These are phyloP conservation scores for Metarhizium album DNA, from an alignment of 2,329 filamentous ascomycete genomes.

Conservation along the genomic window DNA sequence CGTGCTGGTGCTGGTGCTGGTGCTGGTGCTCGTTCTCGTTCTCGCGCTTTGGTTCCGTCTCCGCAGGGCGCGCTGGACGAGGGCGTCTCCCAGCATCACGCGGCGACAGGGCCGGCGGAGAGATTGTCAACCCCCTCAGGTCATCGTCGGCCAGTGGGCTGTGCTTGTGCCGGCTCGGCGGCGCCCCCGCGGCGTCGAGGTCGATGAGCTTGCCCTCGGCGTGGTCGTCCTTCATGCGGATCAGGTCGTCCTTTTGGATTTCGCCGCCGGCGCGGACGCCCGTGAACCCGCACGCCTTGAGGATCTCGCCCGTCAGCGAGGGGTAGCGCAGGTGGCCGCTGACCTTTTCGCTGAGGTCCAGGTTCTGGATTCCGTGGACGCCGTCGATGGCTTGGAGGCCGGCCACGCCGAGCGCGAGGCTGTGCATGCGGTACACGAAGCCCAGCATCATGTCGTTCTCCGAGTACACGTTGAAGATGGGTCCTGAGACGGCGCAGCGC, in stretches of 20 bases:
- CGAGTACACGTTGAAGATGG: conserved; percentile 80
- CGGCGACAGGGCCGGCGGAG: conserved; percentile 14
- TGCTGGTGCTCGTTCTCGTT: too few species aligned
- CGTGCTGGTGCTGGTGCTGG: too few species aligned
- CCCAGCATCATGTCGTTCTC: conserved; percentile 80
- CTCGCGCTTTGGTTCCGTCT: not conserved
- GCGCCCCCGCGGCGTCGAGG: conserved; percentile 12
- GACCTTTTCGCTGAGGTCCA: conserved; percentile 42
- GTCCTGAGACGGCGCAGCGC: conserved; percentile 66
- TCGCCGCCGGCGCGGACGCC: conserved; percentile 31
- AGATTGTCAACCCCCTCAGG: conserved; percentile 18
- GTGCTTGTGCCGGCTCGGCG: not conserved
- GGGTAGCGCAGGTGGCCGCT: conserved; percentile 44
- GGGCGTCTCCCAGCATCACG: not conserved
- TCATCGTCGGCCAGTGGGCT: conserved; percentile 14
- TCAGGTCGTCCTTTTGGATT: conserved; percentile 42
- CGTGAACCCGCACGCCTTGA: conserved; percentile 40
- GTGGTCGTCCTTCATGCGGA: conserved; percentile 31
- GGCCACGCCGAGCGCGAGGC: conserved; percentile 71
- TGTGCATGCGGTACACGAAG: conserved; percentile 78
- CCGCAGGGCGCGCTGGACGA: not conserved
- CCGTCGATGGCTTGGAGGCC: conserved; percentile 64
- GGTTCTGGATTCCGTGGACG: conserved; percentile 53
- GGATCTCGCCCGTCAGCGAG: conserved; percentile 37
- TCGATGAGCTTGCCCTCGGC: conserved; percentile 21